These are phyloP conservation scores for Lanmaoa pseudosensibilis DNA, from an alignment of 768 basidiomycete genomes.

Conservation along the genomic window DNA sequence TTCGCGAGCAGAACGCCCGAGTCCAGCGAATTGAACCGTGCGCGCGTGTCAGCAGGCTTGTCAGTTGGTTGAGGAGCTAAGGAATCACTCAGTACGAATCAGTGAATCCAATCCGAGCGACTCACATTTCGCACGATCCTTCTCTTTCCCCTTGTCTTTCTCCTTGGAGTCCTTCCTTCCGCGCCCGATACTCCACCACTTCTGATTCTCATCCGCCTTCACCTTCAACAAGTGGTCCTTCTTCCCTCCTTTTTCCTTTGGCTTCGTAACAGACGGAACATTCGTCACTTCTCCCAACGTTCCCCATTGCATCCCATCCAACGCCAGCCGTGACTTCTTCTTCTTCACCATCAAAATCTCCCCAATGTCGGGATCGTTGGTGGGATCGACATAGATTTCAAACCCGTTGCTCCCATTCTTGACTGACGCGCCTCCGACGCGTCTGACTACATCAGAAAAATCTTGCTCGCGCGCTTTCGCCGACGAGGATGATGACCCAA, in stretches of 20 bases:
- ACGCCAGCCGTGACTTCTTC: conserved; percentile 61
- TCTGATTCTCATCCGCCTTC: conserved; percentile 52
- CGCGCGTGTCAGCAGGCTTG: conserved; percentile 35
- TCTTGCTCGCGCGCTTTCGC: conserved; percentile 42
- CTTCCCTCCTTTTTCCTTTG: conserved; percentile 40
- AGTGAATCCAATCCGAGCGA: not conserved
- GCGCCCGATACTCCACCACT: conserved; percentile 83
- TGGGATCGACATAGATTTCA: conserved; percentile 71
- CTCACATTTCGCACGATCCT: conserved; percentile 39
- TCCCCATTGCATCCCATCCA: conserved; percentile 61
- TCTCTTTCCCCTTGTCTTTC: conserved; percentile 43
- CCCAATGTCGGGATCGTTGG: conserved; percentile 61
- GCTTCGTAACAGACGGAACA: conserved; percentile 32
- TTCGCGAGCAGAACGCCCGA: conserved; percentile 38
- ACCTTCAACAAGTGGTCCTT: conserved; percentile 34
- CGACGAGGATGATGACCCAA: conserved; percentile 30
- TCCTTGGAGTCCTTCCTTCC: conserved; percentile 75
- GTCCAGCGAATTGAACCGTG: conserved; percentile 67
- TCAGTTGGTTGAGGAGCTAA: conserved; percentile 49
- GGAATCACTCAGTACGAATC: conserved; percentile 4
- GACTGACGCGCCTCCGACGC: conserved; percentile 37
- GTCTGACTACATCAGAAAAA: conserved; percentile 59
- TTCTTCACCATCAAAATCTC: conserved; percentile 77
- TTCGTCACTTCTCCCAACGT: conserved; percentile 64
- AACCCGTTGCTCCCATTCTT: conserved; percentile 48